Evolutionary conservation across 2,329 filamentous ascomycete genomes (phyloP).

Genomic region (Penicillium sp.): DNA sequence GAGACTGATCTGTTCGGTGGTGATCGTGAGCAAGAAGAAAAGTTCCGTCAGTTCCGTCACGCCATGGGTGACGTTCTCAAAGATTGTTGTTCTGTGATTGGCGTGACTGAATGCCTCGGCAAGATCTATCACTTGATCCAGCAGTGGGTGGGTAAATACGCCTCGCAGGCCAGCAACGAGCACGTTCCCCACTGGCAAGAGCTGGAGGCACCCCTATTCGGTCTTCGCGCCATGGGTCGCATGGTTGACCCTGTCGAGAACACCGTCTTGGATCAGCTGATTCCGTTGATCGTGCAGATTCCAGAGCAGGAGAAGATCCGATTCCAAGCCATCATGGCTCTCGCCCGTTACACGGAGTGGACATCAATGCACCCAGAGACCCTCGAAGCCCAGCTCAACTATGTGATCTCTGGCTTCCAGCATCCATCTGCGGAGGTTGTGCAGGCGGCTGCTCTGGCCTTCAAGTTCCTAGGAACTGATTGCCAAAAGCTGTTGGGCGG

Average conservation of each 20-base stretch:
- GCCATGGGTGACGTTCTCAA: slow-evolving; percentile 98
- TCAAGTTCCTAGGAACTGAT: slow-evolving; percentile 97
- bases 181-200: slow-evolving; percentile 95
- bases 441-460: slow-evolving; percentile 86
- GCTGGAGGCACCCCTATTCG: slow-evolving; percentile 92
- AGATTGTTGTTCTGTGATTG: slow-evolving; percentile 95
- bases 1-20: slow-evolving; percentile 91
- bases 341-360: slow-evolving; percentile 97
- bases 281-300: slow-evolving; percentile 91
- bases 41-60: slow-evolving; percentile 95
- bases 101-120: slow-evolving; percentile 84
- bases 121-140: slow-evolving; percentile 90
- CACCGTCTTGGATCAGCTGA: slow-evolving; percentile 86
- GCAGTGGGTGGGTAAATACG: slow-evolving; percentile 84
- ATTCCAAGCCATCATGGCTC: slow-evolving; percentile 97
- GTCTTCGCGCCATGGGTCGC: slow-evolving; percentile 91
- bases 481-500: slow-evolving; percentile 84
- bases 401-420: slow-evolving; percentile 91
- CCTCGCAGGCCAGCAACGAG: slow-evolving; percentile 71
- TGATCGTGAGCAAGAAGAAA: slow-evolving; percentile 93
- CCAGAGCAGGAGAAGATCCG: slow-evolving; percentile 97
- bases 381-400: slow-evolving; percentile 89
- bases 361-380: slow-evolving; percentile 93
- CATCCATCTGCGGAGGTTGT: slow-evolving; percentile 89
- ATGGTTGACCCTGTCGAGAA: slow-evolving; percentile 93